These are phyloP conservation scores for Colletotrichum paranaense DNA, from an alignment of 2,329 filamentous ascomycete species.

Conservation along the genomic window DNA sequence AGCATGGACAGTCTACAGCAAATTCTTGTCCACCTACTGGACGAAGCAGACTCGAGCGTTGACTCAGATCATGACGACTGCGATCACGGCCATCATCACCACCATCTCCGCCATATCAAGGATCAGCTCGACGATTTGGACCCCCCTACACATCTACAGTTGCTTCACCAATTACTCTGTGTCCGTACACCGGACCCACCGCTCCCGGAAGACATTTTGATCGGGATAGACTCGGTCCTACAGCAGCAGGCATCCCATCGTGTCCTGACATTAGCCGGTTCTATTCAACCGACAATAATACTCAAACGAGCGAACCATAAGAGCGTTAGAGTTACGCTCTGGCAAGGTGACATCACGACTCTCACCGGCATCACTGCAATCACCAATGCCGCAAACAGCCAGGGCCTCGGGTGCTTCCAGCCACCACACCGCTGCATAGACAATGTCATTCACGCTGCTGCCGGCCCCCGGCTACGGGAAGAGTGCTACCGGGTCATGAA, in stretches of 20 bases:
- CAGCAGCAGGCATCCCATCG: constrained; percentile 9
- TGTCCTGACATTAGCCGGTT: constrained; percentile 14
- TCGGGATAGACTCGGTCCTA: constrained; percentile 37
- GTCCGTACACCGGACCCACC: constrained; percentile 38
- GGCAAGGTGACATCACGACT: constrained; percentile 48
- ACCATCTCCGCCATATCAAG: constrained; percentile 12
- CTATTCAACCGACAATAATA: not conserved
- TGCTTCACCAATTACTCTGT: constrained; percentile 42
- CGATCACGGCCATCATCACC: constrained; percentile 16
- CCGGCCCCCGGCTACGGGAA: constrained; percentile 45
- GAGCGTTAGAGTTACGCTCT: constrained; percentile 39
- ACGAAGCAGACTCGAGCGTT: not conserved
- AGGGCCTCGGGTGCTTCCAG: constrained; percentile 48
- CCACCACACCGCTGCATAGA: constrained; percentile 48
- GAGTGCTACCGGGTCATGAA: constrained; percentile 44
- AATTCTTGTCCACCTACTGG: not conserved
- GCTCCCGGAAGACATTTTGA: constrained; percentile 33
- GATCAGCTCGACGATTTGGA: constrained; percentile 28
- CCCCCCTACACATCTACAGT: constrained; percentile 25
- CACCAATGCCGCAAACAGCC: constrained; percentile 48
- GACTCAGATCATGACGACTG: not conserved
- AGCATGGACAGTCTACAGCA: not conserved
- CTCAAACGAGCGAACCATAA: not conserved
- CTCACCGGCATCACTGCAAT: constrained; percentile 46
- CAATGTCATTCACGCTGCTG: constrained; percentile 47